phyloP scores from a whole-genome alignment of 2,329 filamentous ascomycete species.

The Aspergillus candidus region DNA sequence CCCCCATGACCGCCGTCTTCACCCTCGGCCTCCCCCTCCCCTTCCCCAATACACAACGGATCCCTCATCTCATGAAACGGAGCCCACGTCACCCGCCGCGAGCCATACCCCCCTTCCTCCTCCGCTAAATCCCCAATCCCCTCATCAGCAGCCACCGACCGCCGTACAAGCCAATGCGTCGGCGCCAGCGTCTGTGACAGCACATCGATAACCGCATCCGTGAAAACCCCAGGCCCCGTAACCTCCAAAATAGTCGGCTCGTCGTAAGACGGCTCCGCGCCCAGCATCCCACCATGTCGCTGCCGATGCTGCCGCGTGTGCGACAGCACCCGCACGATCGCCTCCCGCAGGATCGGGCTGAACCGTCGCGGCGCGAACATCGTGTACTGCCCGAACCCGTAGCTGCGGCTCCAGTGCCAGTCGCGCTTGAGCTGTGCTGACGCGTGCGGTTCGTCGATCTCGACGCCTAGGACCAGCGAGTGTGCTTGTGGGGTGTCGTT shows the following conservation, averaged over 20 bases:
- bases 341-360: slow-evolving; percentile 27
- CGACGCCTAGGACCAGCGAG: slow-evolving; percentile 29
- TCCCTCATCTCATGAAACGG: slow-evolving; percentile 25
- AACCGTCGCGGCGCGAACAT: slow-evolving; percentile 32
- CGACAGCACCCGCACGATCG: slow-evolving; percentile 26
- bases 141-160: slow-evolving; percentile 19
- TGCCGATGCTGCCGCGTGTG: slow-evolving; percentile 25
- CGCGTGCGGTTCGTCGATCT: slow-evolving; percentile 32
- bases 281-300: slow-evolving; percentile 8
- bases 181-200: slow-evolving; percentile 24
- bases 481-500: slow-evolving; percentile 8
- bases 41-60: slow-evolving; percentile 21
- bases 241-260: slow-evolving; percentile 26
- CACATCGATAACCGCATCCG: slow-evolving; percentile 29
- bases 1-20: slow-evolving; percentile 56
- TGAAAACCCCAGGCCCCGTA: slow-evolving; percentile 31
- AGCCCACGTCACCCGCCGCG: slow-evolving; percentile 28
- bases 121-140: slow-evolving; percentile 16
- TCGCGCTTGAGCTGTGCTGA: slow-evolving; percentile 23
- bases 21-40: slow-evolving; percentile 28
- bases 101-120: background rate
- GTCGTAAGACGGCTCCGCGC: slow-evolving; percentile 13
- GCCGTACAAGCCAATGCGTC: slow-evolving; percentile 19
- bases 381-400: slow-evolving; percentile 31
- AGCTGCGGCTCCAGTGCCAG: slow-evolving; percentile 32